Percentiles rank a stretch among this genome's conserved stretches.
Evolutionary conservation across 1,139 yeast species (phyloP).

Genomic region (Blastobotrys petasosporus): DNA sequence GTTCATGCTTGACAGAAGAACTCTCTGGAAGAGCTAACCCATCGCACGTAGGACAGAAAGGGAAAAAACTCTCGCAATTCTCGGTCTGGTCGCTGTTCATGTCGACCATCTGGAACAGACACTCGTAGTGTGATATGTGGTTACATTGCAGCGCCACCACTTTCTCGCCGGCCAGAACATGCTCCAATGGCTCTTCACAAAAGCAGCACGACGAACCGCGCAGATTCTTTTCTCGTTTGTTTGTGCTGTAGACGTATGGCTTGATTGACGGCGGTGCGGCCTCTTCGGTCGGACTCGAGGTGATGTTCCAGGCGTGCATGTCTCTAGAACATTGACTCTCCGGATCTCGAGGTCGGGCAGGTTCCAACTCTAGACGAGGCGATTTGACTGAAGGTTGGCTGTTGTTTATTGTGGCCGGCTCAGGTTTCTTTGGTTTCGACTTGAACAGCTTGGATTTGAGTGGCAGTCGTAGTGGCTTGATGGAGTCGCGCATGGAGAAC

Average conservation of each 20-base stretch:
- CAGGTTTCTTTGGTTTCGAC: too few relatives aligned
- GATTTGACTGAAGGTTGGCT: too few relatives aligned
- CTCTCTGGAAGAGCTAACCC: conserved; percentile 23
- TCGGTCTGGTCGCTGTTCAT: conserved; percentile 7
- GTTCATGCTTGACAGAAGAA: conserved; percentile 19
- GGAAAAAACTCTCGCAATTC: conserved; percentile 18
- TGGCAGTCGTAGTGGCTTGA: conserved; percentile 9
- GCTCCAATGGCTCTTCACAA: conserved; percentile 27
- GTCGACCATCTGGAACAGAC: conserved; percentile 22
- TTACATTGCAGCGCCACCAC: conserved; percentile 22
- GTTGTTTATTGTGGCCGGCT: too few relatives aligned
- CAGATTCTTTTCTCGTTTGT: conserved; percentile 17
- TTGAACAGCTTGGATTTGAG: conserved; percentile 5
- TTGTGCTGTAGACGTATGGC: conserved; percentile 16
- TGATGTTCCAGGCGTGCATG: too few relatives aligned
- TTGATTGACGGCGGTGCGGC: conserved; percentile 12
- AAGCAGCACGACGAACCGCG: conserved; percentile 24
- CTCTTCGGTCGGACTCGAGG: conserved; percentile 5
- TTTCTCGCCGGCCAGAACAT: conserved; percentile 23
- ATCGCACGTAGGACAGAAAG: conserved; percentile 27
- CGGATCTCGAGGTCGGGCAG: too few relatives aligned
- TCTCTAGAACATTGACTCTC: too few relatives aligned
- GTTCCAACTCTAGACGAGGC: too few relatives aligned
- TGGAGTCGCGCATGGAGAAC: background rate
- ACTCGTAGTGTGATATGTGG: conserved; percentile 26